Conservation (phyloP, 1,139 yeast genomes). For the Diutina rugosa region DNA sequence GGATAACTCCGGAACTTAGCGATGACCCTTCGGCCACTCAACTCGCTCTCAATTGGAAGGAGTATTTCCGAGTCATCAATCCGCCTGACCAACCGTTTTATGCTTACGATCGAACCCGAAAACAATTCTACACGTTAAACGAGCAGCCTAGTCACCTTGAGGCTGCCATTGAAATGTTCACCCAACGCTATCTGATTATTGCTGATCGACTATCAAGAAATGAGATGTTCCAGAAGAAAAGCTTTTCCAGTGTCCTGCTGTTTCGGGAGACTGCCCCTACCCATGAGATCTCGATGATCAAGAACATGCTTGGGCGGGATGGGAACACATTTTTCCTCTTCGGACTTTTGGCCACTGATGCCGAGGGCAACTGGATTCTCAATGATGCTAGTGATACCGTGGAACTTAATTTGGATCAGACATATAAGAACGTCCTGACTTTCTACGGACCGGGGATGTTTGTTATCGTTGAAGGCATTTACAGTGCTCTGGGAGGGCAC, state of each 20-base stretch:
- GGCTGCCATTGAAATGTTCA: slow-evolving; percentile 16
- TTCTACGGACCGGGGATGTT: slow-evolving; percentile 74
- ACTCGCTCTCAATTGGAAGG: slow-evolving; percentile 44
- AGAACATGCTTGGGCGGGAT: slow-evolving; percentile 76
- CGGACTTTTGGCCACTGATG: slow-evolving; percentile 57
- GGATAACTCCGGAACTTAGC: neutral
- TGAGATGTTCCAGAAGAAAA: slow-evolving; percentile 51
- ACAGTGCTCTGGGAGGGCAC: slow-evolving; percentile 46
- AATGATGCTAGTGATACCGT: slow-evolving; percentile 77
- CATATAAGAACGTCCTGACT: slow-evolving; percentile 52
- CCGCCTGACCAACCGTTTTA: slow-evolving; percentile 57
- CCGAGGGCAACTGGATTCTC: slow-evolving; percentile 56
- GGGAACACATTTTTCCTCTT: slow-evolving; percentile 64
- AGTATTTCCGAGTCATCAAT: slow-evolving; percentile 54
- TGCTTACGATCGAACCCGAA: slow-evolving; percentile 50
- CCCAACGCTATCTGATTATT: slow-evolving; percentile 41
- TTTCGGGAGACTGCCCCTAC: slow-evolving; percentile 12
- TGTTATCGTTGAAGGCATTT: slow-evolving; percentile 76
- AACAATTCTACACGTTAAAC: slow-evolving; percentile 40
- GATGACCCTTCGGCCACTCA: neutral
- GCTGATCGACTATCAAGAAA: slow-evolving; percentile 65
- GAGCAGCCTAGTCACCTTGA: slow-evolving; percentile 6
- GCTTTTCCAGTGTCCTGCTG: slow-evolving; percentile 26
- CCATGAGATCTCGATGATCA: slow-evolving; percentile 59
- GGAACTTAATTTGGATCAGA: slow-evolving; percentile 55